phyloP scores from a whole-genome alignment of 2,329 filamentous ascomycete genomes.

The Ascochyta koolunga region DNA sequence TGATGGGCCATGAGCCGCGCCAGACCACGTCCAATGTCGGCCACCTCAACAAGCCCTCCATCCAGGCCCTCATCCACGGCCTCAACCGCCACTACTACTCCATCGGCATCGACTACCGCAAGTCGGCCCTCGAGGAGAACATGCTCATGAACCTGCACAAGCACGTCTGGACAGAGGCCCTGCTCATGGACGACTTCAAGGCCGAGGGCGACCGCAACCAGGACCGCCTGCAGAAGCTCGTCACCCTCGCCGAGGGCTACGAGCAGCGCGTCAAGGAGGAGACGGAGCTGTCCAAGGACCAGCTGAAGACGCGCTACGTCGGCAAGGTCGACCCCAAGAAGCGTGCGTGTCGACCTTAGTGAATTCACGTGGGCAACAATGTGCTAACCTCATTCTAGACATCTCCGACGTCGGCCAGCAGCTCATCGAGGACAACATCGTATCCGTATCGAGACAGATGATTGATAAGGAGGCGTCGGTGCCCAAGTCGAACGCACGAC shows the following conservation, averaged over 20 bases:
- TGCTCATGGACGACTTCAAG: conserved; percentile 96
- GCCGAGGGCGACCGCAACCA: conserved; percentile 84
- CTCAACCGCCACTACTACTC: conserved; percentile 99
- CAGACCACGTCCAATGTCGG: conserved; percentile 98
- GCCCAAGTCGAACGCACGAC: conserved; percentile 58
- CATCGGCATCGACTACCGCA: conserved; percentile 97
- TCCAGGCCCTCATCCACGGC: conserved; percentile 97
- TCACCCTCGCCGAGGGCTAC: conserved; percentile 90
- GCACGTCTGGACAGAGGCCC: conserved; percentile 97
- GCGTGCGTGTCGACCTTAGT: no score
- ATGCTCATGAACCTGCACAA: conserved; percentile 99
- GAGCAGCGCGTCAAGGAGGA: conserved; percentile 99
- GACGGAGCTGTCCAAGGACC: conserved; percentile 94
- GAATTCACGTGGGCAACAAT: no score
- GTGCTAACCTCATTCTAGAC: conserved; percentile 56
- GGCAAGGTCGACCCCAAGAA: conserved; percentile 99
- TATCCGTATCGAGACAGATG: conserved; percentile 97
- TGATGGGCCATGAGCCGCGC: conserved; percentile 96
- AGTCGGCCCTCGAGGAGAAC: conserved; percentile 96
- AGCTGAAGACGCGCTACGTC: conserved; percentile 97
- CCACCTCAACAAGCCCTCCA: conserved; percentile 99
- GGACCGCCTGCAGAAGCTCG: conserved; percentile 83
- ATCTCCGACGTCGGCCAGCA: conserved; percentile 95
- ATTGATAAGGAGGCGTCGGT: conserved; percentile 98
- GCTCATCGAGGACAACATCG: conserved; percentile 99